Evolutionary conservation across 805 yeast genomes (phyloP), one percentile per base, ranked within the genome.

Genomic region (Starmerella apicola): DNA sequence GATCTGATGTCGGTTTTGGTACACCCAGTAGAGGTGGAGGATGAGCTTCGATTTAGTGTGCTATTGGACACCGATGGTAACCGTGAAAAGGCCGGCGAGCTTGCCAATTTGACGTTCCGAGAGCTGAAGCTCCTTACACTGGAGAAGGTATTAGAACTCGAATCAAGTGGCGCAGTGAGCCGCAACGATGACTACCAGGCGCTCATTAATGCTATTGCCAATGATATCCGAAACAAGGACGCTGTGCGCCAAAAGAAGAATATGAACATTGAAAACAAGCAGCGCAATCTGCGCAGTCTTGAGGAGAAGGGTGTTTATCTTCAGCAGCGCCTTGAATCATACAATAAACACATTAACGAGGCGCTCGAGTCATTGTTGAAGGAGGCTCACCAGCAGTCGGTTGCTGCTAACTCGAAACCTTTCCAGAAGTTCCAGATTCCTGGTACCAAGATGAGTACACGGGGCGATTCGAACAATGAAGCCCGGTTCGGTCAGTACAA

Each of bases 401-500:
- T 51, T 26, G 43, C 47, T 27, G 51, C 54, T 39, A 51, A 49
- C 32, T 18, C 38, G 15, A 42, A 42, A 20, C 38, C 41, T 2
- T 36, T 39, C 33, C 43, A 26, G 66, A 78, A 35, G 59, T 78
- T 48, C 37, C 48, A 43, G 23, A 36, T 45, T 3, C 18, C 42
- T 1, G 24, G 23, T 6, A 5, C 18, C 13, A 29, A 55, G 56
- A 6, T 28, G 10, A 9, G 16, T 26, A 16, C 17, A 20, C 18
- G 27, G n/a, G 5, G 8, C 13, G 29, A 20, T 29, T 15, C 30
- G 7, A 10, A 9, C 18, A 30, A 18, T 15, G 21, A 12, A 15
- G 83, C 88, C 1, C 72, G 71, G 54, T 81, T 77, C 58, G 94
- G 94, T 3, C 74, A 82, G 1, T 80, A 72, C 63, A 76, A 76